Percentiles rank a stretch among this genome's conserved stretches.
These are phyloP conservation scores for Coemansia aciculifera DNA, from an alignment of 192 early-diverging fungal genomes.

Conservation along the genomic window DNA sequence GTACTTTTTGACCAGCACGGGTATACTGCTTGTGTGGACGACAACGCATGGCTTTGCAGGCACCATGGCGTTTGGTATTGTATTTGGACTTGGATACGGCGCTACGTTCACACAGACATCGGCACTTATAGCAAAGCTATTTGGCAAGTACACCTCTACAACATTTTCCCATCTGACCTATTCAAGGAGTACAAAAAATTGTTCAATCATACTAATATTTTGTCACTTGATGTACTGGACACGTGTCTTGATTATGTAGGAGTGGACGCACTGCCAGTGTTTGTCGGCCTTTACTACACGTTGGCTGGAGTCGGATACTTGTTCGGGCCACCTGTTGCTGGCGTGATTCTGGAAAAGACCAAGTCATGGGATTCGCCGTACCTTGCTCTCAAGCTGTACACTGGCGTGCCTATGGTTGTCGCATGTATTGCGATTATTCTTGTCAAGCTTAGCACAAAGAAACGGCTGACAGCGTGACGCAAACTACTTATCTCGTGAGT, in stretches of 20 bases:
- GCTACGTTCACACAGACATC: conserved; percentile 55
- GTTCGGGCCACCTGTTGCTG: conserved; percentile 52
- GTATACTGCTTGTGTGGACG: conserved; percentile 46
- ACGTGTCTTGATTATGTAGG: conserved; percentile 26
- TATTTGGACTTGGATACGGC: conserved; percentile 54
- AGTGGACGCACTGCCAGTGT: conserved; percentile 47
- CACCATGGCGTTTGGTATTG: conserved; percentile 55
- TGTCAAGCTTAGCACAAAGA: conserved; percentile 27
- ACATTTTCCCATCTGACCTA: neutral
- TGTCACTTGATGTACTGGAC: neutral
- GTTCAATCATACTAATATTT: neutral
- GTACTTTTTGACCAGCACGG: conserved; percentile 29
- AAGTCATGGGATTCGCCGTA: conserved; percentile 52
- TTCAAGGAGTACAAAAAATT: neutral
- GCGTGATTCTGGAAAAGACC: conserved; percentile 46
- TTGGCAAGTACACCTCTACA: conserved; percentile 36
- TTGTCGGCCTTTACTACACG: conserved; percentile 52
- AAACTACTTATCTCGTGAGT: neutral
- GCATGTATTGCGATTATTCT: conserved; percentile 42
- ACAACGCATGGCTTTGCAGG: conserved; percentile 36
- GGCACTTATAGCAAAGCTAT: conserved; percentile 46
- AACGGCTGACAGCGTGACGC: conserved; percentile 5
- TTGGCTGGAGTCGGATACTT: conserved; percentile 45
- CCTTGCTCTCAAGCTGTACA: conserved; percentile 47
- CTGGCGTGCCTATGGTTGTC: conserved; percentile 44